Percentiles rank a stretch among this genome's conserved stretches.
Evolutionary conservation across 495 filamentous ascomycete species (phyloP).

Genomic region (Lasiosphaeria ovina): DNA sequence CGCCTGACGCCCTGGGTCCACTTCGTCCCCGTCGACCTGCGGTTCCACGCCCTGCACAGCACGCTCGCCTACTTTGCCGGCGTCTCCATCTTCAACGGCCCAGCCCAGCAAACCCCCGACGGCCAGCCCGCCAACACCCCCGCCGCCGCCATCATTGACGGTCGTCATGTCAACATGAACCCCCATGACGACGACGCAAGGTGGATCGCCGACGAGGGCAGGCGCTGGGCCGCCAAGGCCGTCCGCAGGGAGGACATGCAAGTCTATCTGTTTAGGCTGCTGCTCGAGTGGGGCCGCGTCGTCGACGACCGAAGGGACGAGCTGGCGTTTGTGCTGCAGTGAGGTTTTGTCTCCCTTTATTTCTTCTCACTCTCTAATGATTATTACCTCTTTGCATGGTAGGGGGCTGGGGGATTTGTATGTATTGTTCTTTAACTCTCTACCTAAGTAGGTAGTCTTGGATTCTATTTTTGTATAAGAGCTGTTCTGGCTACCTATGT

Average conservation of each 20-base stretch:
- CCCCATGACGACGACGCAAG: slow-evolving; percentile 47
- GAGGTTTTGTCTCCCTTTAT: background rate
- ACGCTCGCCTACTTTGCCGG: slow-evolving; percentile 63
- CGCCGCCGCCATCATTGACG: background rate
- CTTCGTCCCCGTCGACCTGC: slow-evolving; percentile 72
- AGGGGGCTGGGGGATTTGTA: too few species aligned
- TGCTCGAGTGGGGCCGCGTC: slow-evolving; percentile 72
- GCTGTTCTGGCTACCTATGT: too few species aligned
- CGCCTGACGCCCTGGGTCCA: slow-evolving; percentile 72
- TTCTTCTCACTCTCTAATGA: background rate
- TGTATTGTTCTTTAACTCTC: too few species aligned
- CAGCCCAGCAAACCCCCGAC: slow-evolving; percentile 58
- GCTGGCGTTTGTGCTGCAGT: slow-evolving; percentile 46
- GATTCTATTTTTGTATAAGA: too few species aligned
- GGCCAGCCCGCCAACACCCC: slow-evolving; percentile 56
- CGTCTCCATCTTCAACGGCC: slow-evolving; percentile 3
- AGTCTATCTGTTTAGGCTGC: slow-evolving; percentile 74
- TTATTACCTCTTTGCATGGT: too few species aligned
- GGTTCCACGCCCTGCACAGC: slow-evolving; percentile 63
- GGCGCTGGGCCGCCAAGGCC: slow-evolving; percentile 61
- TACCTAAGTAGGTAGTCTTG: too few species aligned
- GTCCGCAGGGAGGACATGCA: slow-evolving; percentile 79
- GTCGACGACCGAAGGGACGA: slow-evolving; percentile 61
- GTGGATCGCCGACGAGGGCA: slow-evolving; percentile 66
- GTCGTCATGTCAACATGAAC: slow-evolving; percentile 36